phyloP scores from a whole-genome alignment of 495 filamentous ascomycete genomes.

The Thozetella sp. region DNA sequence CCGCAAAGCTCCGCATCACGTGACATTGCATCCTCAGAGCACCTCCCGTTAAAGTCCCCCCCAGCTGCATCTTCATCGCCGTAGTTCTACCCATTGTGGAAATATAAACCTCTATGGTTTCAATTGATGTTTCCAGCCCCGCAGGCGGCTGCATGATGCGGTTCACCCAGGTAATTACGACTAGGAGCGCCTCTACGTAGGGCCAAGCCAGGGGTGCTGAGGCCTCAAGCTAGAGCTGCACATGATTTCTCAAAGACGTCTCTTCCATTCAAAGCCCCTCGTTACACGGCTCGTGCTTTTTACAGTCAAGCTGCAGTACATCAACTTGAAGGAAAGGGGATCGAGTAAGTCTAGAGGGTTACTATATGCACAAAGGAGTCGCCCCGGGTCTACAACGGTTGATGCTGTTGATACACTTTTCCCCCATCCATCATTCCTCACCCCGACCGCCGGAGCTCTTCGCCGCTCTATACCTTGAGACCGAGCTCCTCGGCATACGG shows the following conservation, averaged over 20 bases:
- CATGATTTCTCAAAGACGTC: no score
- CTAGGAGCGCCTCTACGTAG: no score
- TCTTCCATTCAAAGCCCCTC: background rate
- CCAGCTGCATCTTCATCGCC: no score
- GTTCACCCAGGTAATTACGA: no score
- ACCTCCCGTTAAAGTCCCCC: no score
- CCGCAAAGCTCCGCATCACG: conserved; percentile 28
- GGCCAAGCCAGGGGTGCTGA: no score
- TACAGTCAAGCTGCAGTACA: background rate
- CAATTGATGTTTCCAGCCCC: no score
- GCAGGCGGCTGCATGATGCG: no score
- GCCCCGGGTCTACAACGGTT: conserved; percentile 36
- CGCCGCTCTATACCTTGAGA: conserved; percentile 75
- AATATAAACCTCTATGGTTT: no score
- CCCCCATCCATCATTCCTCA: conserved; percentile 15
- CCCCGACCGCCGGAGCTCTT: conserved; percentile 2
- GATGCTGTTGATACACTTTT: conserved; percentile 55
- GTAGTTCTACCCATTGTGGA: no score
- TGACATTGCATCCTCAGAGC: no score
- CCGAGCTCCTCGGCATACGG: conserved; percentile 94
- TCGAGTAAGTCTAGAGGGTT: conserved; percentile 39
- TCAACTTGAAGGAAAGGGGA: conserved; percentile 15
- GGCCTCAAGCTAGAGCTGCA: no score
- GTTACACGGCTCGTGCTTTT: background rate
- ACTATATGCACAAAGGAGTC: conserved; percentile 51